Base-by-base conservation (phyloP, 768 basidiomycete species). In the button mushroom (Agaricus bisporus) region DNA sequence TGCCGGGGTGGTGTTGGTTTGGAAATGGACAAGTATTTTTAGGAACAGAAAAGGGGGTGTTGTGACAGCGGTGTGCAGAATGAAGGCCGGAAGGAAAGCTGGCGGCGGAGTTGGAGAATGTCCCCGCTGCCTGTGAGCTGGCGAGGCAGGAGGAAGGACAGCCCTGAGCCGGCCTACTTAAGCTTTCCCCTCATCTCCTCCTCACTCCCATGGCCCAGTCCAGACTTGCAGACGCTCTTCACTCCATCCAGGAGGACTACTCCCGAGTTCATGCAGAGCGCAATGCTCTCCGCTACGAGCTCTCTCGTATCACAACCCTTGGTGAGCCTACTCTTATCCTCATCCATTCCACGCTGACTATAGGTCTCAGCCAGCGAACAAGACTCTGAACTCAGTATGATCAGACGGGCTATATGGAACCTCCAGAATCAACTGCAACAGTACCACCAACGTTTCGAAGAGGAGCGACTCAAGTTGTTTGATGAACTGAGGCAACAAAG, bases 161-260 rank as follows among this genome's bases (percentile, higher is more conserved):
- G 22, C 22, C 22, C 22, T 22, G 22, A 22, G n/a, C n/a, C n/a
- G n/a, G n/a, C n/a, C n/a, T n/a, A n/a, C n/a, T n/a, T n/a, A n/a
- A n/a, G n/a, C n/a, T n/a, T n/a, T n/a, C n/a, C n/a, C n/a, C n/a
- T n/a, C n/a, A n/a, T n/a, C n/a, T n/a, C n/a, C n/a, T n/a, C n/a
- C n/a, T n/a, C n/a, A n/a, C n/a, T n/a, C n/a, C n/a, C n/a, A n/a
- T n/a, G n/a, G n/a, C n/a, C n/a, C n/a, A n/a, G n/a, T n/a, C n/a
- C n/a, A 26, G 38, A 5, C 44, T 54, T 15, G 38, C n/a, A 15
- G 52, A 54, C 46, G 46, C 45, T 4, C 20, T 54, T 2, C 37
- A 48, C 14, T 5, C 22, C 12, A 48, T 54, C n/a, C 52, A 41
- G 18, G 52, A 54, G 9, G 52, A 54, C 28, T 54, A 54, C 39